These are phyloP conservation scores for Cinnamomum micranthum DNA, from an alignment of 164 flowering plant species.

Conservation along the genomic window DNA sequence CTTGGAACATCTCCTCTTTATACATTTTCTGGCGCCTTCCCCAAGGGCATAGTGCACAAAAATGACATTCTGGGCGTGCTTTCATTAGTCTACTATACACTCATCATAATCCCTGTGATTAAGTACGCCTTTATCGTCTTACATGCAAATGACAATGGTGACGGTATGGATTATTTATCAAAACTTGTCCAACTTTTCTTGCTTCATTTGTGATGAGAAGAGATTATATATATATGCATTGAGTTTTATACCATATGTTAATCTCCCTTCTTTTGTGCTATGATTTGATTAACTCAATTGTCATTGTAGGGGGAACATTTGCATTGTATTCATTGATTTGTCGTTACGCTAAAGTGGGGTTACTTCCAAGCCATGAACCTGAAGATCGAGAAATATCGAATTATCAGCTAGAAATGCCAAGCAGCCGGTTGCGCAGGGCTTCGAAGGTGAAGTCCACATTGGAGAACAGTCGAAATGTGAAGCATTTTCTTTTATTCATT, in stretches of 20 bases:
- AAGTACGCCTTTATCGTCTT: slow-evolving; percentile 75
- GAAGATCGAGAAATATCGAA: slow-evolving; percentile 8
- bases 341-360: slow-evolving; percentile 24
- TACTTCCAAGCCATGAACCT: slow-evolving; percentile 27
- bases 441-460: slow-evolving; percentile 17
- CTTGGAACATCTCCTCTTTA: slow-evolving; percentile 83
- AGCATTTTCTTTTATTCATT: slow-evolving; percentile 15
- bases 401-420: slow-evolving; percentile 18
- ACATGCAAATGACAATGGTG: slow-evolving; percentile 75
- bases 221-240: too few species aligned
- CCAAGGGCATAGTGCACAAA: slow-evolving; percentile 42
- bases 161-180: slow-evolving; percentile 37
- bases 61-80: slow-evolving; percentile 71
- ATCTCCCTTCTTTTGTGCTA: too few species aligned
- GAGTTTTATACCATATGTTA: too few species aligned
- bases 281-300: neutral
- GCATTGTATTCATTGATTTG: slow-evolving; percentile 32
- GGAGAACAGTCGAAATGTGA: slow-evolving; percentile 18
- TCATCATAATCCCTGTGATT: slow-evolving; percentile 58
- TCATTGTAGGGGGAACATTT: slow-evolving; percentile 26
- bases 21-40: slow-evolving; percentile 58
- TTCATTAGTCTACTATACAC: slow-evolving; percentile 59
- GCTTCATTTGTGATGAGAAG: too few species aligned
- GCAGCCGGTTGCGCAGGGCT: slow-evolving; percentile 16
- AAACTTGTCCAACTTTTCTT: too few species aligned